Base-by-base conservation (phyloP, 2,329 filamentous ascomycete genomes). In the Dactylellina parvicollis region DNA sequence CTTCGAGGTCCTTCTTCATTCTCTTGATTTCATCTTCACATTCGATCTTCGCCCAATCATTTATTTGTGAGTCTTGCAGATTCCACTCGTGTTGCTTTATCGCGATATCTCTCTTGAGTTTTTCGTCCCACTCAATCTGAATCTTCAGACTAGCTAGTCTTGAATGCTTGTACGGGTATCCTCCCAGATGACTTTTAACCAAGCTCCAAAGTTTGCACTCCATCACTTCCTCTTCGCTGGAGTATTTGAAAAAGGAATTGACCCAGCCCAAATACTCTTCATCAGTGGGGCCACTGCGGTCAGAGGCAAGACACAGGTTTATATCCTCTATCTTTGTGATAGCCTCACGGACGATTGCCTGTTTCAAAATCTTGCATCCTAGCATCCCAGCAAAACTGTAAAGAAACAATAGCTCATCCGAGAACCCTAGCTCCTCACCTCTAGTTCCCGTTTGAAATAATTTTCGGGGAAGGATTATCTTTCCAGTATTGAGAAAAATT, bases 121-220 rank as follows among this genome's bases (percentile, higher is more conserved):
- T 65, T n/a, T 16, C 20, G 18, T 69, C 55, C 64, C 54, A 69
- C 16, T 59, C 9, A 0, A 32, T 0, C 4, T 54, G 32, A 4
- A 46, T 16, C 4, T 20, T 20, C 4, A 60, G 3, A 3, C 30
- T 12, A 2, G n/a, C 3, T 9, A 59, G 1, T 1, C 26, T 24
- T 18, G 3, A 10, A 16, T 54, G 47, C 5, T 26, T 8, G 2
- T 2, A 16, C 9, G 32, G 44, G 30, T 52, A 34, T 2, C 26
- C 14, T 2, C 62, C 28, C 14, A 60, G 38, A 3, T 3, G 26
- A 1, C 16, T 44, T 7, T 69, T 55, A 5, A 69, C 28, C 8
- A 60, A 9, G 2, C 24, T 3, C 64, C 54, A 60, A 4, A 60
- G 38, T 4, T 69, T 52, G n/a, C n/a, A n/a, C 16, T 69, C 54